Evolutionary conservation across 2,329 filamentous ascomycete genomes (phyloP).

Genomic region (Dryadomyces sulphureus): DNA sequence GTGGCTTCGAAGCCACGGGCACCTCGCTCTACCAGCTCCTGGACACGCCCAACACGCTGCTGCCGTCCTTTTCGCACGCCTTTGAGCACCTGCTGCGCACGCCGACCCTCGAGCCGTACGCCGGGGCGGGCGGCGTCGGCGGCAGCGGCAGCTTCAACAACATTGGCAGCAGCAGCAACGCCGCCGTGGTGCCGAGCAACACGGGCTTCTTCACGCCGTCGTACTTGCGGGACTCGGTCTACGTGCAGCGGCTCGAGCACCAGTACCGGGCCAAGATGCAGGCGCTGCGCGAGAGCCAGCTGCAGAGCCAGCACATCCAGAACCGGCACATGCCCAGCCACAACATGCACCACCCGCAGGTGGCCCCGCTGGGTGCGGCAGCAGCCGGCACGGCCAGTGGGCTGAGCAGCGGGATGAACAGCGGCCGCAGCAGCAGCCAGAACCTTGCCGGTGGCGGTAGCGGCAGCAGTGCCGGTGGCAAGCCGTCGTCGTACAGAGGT

Average conservation of each 20-base stretch:
- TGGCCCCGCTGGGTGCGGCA: slow-evolving; percentile 18
- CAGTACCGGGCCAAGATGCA: slow-evolving; percentile 46
- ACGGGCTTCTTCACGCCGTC: slow-evolving; percentile 65
- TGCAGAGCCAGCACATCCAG: slow-evolving; percentile 11
- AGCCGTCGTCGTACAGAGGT: slow-evolving; percentile 51
- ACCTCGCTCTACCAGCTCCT: slow-evolving; percentile 12
- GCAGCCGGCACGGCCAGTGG: slow-evolving; percentile 1
- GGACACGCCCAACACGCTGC: slow-evolving; percentile 14
- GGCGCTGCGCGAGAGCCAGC: slow-evolving; percentile 32
- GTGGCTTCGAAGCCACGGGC: slow-evolving; percentile 13
- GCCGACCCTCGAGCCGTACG: slow-evolving; percentile 11
- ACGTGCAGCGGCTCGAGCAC: slow-evolving; percentile 62
- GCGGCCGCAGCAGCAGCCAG: slow-evolving; percentile 7
- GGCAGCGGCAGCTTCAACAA: background rate
- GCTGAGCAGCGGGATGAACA: background rate
- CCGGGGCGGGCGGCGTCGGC: background rate
- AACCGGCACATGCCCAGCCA: slow-evolving; percentile 13
- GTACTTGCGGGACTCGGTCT: slow-evolving; percentile 65
- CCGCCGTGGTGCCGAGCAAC: slow-evolving; percentile 9
- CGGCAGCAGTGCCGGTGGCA: slow-evolving; percentile 28
- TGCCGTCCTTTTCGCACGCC: slow-evolving; percentile 35
- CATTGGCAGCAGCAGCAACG: background rate
- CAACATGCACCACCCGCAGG: background rate
- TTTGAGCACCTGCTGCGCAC: slow-evolving; percentile 32
- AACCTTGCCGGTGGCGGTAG: slow-evolving; percentile 4